Evolutionary conservation across 352 stramenopile species (phyloP).

Genomic region (Phytophthora boehmeriae): DNA sequence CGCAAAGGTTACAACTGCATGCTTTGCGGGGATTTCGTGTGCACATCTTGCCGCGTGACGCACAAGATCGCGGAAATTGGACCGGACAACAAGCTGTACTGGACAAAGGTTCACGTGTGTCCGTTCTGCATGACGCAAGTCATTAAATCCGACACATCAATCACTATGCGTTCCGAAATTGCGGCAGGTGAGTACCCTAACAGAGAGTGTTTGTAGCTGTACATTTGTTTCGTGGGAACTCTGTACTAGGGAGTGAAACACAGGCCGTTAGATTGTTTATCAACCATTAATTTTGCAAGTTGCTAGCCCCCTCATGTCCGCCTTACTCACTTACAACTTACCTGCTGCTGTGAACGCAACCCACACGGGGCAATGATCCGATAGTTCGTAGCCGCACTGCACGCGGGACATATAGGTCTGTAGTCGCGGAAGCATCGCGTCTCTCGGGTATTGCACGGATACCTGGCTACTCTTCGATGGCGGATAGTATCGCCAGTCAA

Average conservation of each 20-base stretch:
- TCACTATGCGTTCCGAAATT: constrained; percentile 37
- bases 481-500: constrained; percentile 70
- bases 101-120: constrained; percentile 34
- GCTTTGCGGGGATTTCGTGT: constrained; percentile 35
- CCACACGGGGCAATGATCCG: constrained; percentile 73
- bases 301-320: too few species aligned
- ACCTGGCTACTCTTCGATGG: constrained; percentile 25
- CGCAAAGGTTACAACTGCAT: constrained; percentile 32
- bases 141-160: constrained; percentile 32
- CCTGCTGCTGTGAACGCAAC: constrained; percentile 39
- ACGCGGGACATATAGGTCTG: constrained; percentile 41
- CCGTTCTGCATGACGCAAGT: constrained; percentile 42
- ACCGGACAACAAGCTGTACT: constrained; percentile 38
- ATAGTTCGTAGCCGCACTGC: constrained; percentile 58
- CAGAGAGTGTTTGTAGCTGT: constrained; percentile 10
- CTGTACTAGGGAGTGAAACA: background rate
- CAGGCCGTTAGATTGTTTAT: background rate
- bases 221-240: constrained; percentile 4
- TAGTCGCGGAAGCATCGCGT: constrained; percentile 31
- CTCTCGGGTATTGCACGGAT: constrained; percentile 19
- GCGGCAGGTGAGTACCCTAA: constrained; percentile 33
- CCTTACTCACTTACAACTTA: constrained; percentile 1
- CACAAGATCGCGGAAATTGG: constrained; percentile 38
- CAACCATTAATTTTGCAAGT: background rate
- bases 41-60: constrained; percentile 28